A percentile compares a stretch with the other conserved stretches of the same genome.
phyloP scores from a whole-genome alignment of 2,329 filamentous ascomycete genomes.

The Fusarium newnesense region DNA sequence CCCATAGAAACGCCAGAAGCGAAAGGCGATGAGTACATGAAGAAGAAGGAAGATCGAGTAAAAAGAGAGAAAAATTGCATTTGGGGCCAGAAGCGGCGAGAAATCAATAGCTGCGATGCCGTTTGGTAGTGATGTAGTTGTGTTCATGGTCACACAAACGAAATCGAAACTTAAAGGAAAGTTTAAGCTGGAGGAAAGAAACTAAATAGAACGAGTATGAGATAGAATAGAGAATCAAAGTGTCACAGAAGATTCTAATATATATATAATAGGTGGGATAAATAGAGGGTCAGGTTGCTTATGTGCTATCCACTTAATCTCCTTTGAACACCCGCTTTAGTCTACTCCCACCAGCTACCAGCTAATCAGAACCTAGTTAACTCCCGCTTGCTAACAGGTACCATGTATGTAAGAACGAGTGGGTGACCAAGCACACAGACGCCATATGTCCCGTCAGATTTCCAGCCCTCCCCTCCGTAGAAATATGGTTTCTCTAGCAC shows the following conservation, averaged over 20 bases:
- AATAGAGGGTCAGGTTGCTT: not conserved
- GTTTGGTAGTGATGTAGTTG: not conserved
- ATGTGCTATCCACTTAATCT: too few species aligned
- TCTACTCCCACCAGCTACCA: too few species aligned
- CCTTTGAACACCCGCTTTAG: too few species aligned
- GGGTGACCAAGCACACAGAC: too few species aligned
- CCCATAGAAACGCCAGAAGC: not conserved
- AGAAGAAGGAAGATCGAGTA: not conserved
- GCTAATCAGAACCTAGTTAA: too few species aligned
- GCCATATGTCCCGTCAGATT: too few species aligned
- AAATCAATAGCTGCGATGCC: not conserved
- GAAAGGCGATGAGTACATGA: not conserved
- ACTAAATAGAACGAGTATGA: accelerated
- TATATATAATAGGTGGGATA: not conserved
- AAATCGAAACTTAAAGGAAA: not conserved
- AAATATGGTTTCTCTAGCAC: too few species aligned
- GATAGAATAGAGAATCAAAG: accelerated
- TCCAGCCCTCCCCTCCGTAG: too few species aligned
- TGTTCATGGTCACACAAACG: accelerated
- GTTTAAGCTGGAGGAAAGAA: not conserved
- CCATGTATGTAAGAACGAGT: too few species aligned
- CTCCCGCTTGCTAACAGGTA: too few species aligned
- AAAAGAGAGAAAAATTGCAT: not conserved
- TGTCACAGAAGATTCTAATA: not conserved
- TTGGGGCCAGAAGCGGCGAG: not conserved